These are phyloP conservation scores for Paspalum notatum DNA, from an alignment of 176 grass and related monocot species.

Conservation along the genomic window DNA sequence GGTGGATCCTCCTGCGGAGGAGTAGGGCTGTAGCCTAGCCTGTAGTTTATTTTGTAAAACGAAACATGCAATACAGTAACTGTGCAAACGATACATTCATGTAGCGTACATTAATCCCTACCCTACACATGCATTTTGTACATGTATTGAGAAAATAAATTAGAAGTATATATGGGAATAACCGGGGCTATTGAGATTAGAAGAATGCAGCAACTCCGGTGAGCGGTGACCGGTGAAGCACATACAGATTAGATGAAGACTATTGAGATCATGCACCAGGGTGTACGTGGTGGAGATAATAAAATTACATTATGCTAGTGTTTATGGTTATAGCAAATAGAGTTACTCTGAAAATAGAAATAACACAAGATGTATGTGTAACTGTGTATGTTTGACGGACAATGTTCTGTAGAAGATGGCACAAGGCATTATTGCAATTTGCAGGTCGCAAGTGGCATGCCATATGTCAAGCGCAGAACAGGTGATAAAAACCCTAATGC, in stretches of 20 bases:
- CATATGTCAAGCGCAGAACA: too few species aligned
- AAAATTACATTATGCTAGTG: background rate
- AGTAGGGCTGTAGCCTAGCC: slow-evolving; percentile 49
- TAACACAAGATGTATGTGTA: too few species aligned
- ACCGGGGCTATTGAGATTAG: too few species aligned
- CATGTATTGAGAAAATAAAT: slow-evolving; percentile 42
- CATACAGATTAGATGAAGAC: background rate
- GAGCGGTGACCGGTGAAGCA: slow-evolving; percentile 37
- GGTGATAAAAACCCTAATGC: too few species aligned
- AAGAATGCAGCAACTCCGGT: slow-evolving; percentile 14
- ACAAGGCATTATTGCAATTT: background rate
- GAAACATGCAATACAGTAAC: slow-evolving; percentile 10
- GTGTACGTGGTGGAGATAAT: background rate
- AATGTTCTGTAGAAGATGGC: background rate
- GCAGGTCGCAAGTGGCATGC: background rate
- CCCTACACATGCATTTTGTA: slow-evolving; percentile 37
- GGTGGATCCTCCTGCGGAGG: slow-evolving; percentile 77
- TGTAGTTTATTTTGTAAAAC: slow-evolving; percentile 36
- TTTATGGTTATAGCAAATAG: background rate
- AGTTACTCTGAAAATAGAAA: background rate
- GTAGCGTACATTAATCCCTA: slow-evolving; percentile 18
- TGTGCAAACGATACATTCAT: slow-evolving; percentile 7
- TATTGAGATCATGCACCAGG: slow-evolving; percentile 26
- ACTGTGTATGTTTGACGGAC: background rate
- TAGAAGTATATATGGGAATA: background rate